phyloP scores from a whole-genome alignment of 352 stramenopile species.

The Globisporangium acanthophoron region DNA sequence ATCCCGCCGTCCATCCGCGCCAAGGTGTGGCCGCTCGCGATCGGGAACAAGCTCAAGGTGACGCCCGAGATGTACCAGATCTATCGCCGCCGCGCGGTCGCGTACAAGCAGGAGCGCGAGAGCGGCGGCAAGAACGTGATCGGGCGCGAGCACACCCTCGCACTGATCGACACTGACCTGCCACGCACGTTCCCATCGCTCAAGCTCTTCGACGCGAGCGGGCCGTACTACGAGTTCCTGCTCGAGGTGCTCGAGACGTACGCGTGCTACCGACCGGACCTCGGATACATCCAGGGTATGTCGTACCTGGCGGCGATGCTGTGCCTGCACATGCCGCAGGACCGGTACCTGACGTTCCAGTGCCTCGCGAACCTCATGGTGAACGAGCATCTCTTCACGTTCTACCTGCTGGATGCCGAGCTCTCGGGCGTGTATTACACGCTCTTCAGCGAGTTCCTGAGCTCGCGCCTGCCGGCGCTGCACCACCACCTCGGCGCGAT shows the following conservation, averaged over 20 bases:
- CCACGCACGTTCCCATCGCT: constrained; percentile 82
- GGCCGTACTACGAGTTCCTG: constrained; percentile 71
- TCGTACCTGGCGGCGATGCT: constrained; percentile 84
- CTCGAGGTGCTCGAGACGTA: constrained; percentile 85
- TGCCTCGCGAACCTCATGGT: constrained; percentile 86
- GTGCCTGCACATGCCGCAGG: constrained; percentile 80
- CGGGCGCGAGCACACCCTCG: constrained; percentile 71
- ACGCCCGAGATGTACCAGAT: constrained; percentile 86
- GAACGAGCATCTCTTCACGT: constrained; percentile 85
- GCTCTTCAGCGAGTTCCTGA: constrained; percentile 71
- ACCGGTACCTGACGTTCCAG: constrained; percentile 80
- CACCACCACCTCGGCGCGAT: constrained; percentile 49
- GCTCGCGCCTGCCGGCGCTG: constrained; percentile 37
- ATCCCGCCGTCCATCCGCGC: constrained; percentile 81
- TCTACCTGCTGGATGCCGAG: constrained; percentile 79
- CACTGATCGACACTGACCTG: constrained; percentile 83
- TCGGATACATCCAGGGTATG: constrained; percentile 90
- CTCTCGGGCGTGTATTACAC: constrained; percentile 79
- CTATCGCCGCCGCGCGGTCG: constrained; percentile 54
- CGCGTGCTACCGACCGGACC: constrained; percentile 78
- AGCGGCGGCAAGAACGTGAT: constrained; percentile 28
- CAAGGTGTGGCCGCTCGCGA: constrained; percentile 77
- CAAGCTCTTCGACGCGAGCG: constrained; percentile 68
- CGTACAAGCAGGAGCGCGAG: constrained; percentile 49
- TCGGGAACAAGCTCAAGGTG: constrained; percentile 83